These are phyloP conservation scores for Nicotiana otophora DNA, from an alignment of 257 asterid species.

Conservation along the genomic window DNA sequence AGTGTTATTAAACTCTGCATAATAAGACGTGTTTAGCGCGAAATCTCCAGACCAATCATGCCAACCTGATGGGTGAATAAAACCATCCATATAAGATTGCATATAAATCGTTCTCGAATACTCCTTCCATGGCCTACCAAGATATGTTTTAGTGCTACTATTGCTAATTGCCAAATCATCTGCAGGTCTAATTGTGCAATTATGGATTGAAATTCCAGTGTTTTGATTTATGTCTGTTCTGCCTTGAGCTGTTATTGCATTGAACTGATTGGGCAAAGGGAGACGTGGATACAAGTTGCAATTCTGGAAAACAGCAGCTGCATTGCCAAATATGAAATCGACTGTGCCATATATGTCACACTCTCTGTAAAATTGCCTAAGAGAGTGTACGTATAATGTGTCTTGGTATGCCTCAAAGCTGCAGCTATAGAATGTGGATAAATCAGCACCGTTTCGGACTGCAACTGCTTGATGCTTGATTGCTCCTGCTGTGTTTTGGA, in stretches of 20 bases:
- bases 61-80: slow-evolving; percentile 55
- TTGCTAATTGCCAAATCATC: slow-evolving; percentile 36
- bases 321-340: slow-evolving; percentile 82
- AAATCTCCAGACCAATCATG: slow-evolving; percentile 58
- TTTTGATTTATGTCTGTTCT: slow-evolving; percentile 65
- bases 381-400: slow-evolving; percentile 63
- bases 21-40: slow-evolving; percentile 57
- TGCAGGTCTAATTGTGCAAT: slow-evolving; percentile 47
- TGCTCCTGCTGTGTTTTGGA: slow-evolving; percentile 82
- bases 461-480: slow-evolving; percentile 79
- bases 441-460: slow-evolving; percentile 59
- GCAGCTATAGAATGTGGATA: slow-evolving; percentile 70
- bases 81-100: slow-evolving; percentile 40
- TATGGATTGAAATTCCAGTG: slow-evolving; percentile 69
- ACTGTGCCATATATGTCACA: slow-evolving; percentile 77
- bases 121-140: slow-evolving; percentile 83
- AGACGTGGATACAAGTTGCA: slow-evolving; percentile 60
- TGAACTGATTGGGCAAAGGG: slow-evolving; percentile 55
- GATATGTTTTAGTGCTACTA: slow-evolving; percentile 27
- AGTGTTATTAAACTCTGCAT: slow-evolving; percentile 49
- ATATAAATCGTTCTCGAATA: slow-evolving; percentile 56
- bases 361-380: slow-evolving; percentile 60
- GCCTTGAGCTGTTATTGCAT: slow-evolving; percentile 76
- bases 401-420: slow-evolving; percentile 84
- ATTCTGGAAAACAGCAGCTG: slow-evolving; percentile 54